Conservation (phyloP, 129 eudicot species). For the Sambucus nigra region DNA sequence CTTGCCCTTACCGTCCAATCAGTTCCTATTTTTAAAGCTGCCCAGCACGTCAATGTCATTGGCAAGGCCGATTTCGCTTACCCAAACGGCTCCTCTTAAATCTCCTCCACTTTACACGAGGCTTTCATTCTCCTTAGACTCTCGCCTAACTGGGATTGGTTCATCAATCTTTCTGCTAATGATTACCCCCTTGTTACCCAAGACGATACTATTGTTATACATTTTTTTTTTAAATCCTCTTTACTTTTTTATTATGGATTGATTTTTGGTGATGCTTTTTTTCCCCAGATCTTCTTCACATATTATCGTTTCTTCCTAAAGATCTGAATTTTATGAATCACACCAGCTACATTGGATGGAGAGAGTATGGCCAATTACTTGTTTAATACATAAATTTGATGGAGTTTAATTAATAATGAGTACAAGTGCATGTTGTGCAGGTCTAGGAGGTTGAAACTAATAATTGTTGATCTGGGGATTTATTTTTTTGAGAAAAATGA, state of each 20-base stretch:
- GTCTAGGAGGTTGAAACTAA: constrained; percentile 65
- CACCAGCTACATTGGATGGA: constrained; percentile 97
- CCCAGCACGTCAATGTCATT: constrained; percentile 71
- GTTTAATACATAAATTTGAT: too few species aligned
- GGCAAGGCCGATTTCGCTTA: constrained; percentile 66
- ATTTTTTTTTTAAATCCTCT: too few species aligned
- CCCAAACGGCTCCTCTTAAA: constrained; percentile 37
- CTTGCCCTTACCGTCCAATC: constrained; percentile 48
- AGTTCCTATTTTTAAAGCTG: constrained; percentile 44
- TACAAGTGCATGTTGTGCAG: constrained; percentile 24
- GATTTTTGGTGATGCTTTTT: neutral
- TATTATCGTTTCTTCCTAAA: constrained; percentile 73
- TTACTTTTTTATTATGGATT: neutral
- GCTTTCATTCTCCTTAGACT: constrained; percentile 65
- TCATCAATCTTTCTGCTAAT: constrained; percentile 59
- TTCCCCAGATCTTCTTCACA: constrained; percentile 83
- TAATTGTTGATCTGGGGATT: constrained; percentile 82
- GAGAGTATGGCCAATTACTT: constrained; percentile 46
- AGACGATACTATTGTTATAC: constrained; percentile 42
- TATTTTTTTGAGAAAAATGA: constrained; percentile 52
- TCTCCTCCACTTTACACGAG: constrained; percentile 61
- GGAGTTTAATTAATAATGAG: constrained; percentile 1
- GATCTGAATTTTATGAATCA: constrained; percentile 93
- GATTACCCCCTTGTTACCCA: constrained; percentile 96
- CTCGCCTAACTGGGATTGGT: constrained; percentile 76